phyloP scores from a whole-genome alignment of 805 yeast species.

The Wickerhamiella occidentalis region DNA sequence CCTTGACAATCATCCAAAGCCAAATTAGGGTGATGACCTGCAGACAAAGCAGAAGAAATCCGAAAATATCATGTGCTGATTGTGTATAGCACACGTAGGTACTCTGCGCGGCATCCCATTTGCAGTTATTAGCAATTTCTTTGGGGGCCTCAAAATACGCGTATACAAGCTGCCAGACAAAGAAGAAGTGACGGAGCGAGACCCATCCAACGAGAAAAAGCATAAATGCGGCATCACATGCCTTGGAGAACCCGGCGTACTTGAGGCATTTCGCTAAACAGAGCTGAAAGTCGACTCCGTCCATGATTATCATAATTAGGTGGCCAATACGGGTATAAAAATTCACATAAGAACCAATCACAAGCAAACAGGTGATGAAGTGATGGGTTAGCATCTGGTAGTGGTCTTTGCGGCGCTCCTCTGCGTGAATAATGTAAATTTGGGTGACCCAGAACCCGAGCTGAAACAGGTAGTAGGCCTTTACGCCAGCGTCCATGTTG shows the following conservation, averaged over 20 bases:
- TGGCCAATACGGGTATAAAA: slow-evolving; percentile 71
- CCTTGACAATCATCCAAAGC: slow-evolving; percentile 62
- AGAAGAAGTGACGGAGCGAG: slow-evolving; percentile 57
- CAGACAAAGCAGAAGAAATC: slow-evolving; percentile 46
- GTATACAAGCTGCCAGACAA: slow-evolving; percentile 53
- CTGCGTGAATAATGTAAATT: slow-evolving; percentile 62
- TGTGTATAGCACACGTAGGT: slow-evolving; percentile 28
- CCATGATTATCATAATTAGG: slow-evolving; percentile 68
- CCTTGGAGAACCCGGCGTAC: slow-evolving; percentile 47
- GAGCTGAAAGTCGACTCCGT: slow-evolving; percentile 61
- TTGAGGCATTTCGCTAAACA: slow-evolving; percentile 65
- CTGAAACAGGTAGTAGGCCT: slow-evolving; percentile 58
- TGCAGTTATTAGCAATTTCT: slow-evolving; percentile 26
- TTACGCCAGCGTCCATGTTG: slow-evolving; percentile 39
- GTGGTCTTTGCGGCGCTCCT: slow-evolving; percentile 70
- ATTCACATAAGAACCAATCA: slow-evolving; percentile 59
- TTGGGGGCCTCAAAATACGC: slow-evolving; percentile 37
- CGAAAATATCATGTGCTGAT: slow-evolving; percentile 33
- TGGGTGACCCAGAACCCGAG: slow-evolving; percentile 76
- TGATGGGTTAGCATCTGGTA: slow-evolving; percentile 83
- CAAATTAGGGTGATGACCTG: slow-evolving; percentile 58
- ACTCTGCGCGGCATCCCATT: slow-evolving; percentile 20
- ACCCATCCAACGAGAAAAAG: slow-evolving; percentile 62
- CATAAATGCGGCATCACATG: slow-evolving; percentile 61
- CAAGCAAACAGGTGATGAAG: slow-evolving; percentile 58